These are phyloP conservation scores for Colletotrichum phormii DNA, from an alignment of 2,329 filamentous ascomycete species.

Conservation along the genomic window DNA sequence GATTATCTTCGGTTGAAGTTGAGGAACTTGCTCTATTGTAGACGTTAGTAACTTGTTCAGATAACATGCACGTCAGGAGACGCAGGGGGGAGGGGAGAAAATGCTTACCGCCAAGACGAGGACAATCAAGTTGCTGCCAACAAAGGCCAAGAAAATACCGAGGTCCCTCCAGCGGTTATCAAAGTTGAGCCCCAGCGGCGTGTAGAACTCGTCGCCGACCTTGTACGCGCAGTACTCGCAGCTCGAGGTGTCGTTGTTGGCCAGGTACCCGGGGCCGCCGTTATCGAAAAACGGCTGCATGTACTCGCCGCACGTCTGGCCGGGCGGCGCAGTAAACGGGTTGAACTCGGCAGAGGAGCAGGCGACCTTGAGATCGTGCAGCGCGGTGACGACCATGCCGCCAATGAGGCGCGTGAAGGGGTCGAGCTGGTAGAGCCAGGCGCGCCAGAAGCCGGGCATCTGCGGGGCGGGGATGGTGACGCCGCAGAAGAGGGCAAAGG, in stretches of 20 bases:
- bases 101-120: conserved; percentile 63
- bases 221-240: conserved; percentile 88
- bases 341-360: conserved; percentile 75
- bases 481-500: conserved; percentile 88
- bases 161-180: conserved; percentile 82
- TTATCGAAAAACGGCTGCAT: conserved; percentile 76
- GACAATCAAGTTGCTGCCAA: conserved; percentile 80
- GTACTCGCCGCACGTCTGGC: conserved; percentile 79
- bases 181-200: conserved; percentile 74
- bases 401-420: conserved; percentile 86
- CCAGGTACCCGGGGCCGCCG: conserved; percentile 79
- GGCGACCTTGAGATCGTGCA: conserved; percentile 72
- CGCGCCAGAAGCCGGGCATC: conserved; percentile 83
- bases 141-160: conserved; percentile 81
- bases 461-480: conserved; percentile 83
- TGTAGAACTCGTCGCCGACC: conserved; percentile 84
- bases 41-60: background rate
- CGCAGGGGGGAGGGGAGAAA: background rate
- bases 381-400: conserved; percentile 82
- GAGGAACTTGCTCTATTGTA: conserved; percentile 58
- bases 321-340: conserved; percentile 73
- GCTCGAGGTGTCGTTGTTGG: conserved; percentile 70
- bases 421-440: conserved; percentile 85
- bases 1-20: conserved; percentile 64
- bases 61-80: background rate